Percentiles rank a stretch among this genome's conserved stretches.
phyloP scores from a whole-genome alignment of 1,284 basidiomycete species.

The Apiotrichum porosum region DNA sequence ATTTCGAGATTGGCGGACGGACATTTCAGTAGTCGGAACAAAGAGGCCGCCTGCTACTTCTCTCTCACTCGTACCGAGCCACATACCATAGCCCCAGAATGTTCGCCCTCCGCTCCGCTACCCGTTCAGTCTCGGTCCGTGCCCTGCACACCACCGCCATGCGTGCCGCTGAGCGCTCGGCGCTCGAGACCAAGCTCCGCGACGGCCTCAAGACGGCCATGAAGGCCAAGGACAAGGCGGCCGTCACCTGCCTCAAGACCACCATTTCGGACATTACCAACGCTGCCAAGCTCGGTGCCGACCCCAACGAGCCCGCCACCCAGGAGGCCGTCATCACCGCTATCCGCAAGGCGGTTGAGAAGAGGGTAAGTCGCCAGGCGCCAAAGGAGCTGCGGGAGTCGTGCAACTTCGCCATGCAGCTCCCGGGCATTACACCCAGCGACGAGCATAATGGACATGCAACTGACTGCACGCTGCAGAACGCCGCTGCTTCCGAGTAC shows the following conservation, averaged over 20 bases:
- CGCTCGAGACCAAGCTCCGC: constrained; percentile 30
- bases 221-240: constrained; percentile 40
- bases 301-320: constrained; percentile 33
- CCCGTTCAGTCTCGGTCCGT: neutral
- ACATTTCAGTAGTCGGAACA: too few relatives aligned
- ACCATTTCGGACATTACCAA: constrained; percentile 44
- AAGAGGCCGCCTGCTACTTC: neutral
- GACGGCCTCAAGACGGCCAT: constrained; percentile 46
- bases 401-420: too few relatives aligned
- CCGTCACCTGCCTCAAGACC: constrained; percentile 34
- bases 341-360: constrained; percentile 37
- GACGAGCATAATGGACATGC: too few relatives aligned
- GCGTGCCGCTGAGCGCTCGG: constrained; percentile 11
- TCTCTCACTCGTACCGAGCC: neutral
- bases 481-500: constrained; percentile 25
- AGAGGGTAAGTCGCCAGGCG: constrained; percentile 42
- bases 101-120: constrained; percentile 13
- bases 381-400: too few relatives aligned
- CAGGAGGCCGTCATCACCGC: constrained; percentile 34
- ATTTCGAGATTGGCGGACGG: neutral
- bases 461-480: too few relatives aligned
- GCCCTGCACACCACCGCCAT: constrained; percentile 19
- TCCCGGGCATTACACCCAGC: too few relatives aligned
- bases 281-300: constrained; percentile 31
- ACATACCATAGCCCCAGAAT: constrained; percentile 11